A percentile compares a stretch with the other conserved stretches of the same genome.
Conservation (phyloP, 768 basidiomycete species). For the Exsudoporus frostii region DNA sequence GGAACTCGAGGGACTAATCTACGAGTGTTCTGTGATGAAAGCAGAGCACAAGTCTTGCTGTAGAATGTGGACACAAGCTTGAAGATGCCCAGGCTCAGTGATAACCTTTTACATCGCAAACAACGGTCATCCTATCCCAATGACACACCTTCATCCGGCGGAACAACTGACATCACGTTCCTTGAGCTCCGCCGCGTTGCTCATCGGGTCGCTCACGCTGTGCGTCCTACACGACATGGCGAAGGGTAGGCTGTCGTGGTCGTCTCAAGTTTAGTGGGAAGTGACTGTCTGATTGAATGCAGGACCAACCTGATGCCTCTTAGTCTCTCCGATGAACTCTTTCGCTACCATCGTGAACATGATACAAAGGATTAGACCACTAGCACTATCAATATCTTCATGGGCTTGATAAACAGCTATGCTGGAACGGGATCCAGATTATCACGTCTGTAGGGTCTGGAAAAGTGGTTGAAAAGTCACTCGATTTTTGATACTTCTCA, state of each 20-base stretch:
- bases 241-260: slow-evolving; percentile 29
- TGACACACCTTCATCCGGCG: slow-evolving; percentile 4
- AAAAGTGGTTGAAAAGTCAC: too few relatives aligned
- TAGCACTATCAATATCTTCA: too few relatives aligned
- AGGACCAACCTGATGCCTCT: slow-evolving; percentile 11
- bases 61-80: not conserved
- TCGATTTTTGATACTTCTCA: too few relatives aligned
- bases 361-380: slow-evolving; percentile 18
- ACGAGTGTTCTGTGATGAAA: not conserved
- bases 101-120: slow-evolving; percentile 20
- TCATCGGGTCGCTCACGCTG: slow-evolving; percentile 30
- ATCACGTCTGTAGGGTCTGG: too few relatives aligned
- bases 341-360: slow-evolving; percentile 17
- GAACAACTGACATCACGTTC: slow-evolving; percentile 15
- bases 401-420: too few relatives aligned
- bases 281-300: not conserved
- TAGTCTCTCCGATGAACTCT: slow-evolving; percentile 22
- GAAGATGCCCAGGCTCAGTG: not conserved
- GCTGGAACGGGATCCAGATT: too few relatives aligned
- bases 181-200: slow-evolving; percentile 30
- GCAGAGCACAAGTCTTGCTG: not conserved
- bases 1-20: not conserved
- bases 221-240: slow-evolving; percentile 19
- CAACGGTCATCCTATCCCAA: slow-evolving; percentile 14
- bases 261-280: slow-evolving; percentile 29